Conservation (phyloP, 2,329 filamentous ascomycete genomes). For the Knufia petricola region DNA sequence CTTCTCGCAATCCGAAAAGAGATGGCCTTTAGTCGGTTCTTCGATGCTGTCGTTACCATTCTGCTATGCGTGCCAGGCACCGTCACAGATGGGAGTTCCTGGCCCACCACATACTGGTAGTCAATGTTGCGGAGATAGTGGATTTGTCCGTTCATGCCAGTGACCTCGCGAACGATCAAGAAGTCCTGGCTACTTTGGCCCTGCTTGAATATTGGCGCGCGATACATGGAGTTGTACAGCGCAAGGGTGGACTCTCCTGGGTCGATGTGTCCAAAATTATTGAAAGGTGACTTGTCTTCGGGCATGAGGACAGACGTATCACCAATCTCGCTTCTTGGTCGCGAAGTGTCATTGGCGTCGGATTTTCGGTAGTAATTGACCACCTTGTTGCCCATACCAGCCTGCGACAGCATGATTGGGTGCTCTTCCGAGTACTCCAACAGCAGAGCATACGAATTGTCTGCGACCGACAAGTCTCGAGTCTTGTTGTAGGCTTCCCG, state of each 20-base stretch:
- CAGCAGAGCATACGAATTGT: constrained; percentile 79
- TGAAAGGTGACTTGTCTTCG: constrained; percentile 92
- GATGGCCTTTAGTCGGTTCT: constrained; percentile 94
- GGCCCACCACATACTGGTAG: constrained; percentile 81
- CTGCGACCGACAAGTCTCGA: constrained; percentile 73
- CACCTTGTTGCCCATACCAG: constrained; percentile 91
- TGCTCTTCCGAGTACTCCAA: constrained; percentile 95
- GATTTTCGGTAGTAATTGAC: constrained; percentile 95
- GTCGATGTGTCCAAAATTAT: constrained; percentile 86
- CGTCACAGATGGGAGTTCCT: constrained; percentile 84
- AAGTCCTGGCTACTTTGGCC: constrained; percentile 71
- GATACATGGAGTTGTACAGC: constrained; percentile 89
- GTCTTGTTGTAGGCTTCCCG: constrained; percentile 71
- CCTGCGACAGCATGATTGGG: constrained; percentile 84
- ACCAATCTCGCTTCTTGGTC: constrained; percentile 74
- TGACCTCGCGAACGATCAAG: constrained; percentile 71
- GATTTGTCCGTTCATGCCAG: constrained; percentile 62
- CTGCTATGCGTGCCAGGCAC: constrained; percentile 88
- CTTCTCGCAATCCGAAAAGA: constrained; percentile 80
- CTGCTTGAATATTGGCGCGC: constrained; percentile 88
- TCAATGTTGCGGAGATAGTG: constrained; percentile 87
- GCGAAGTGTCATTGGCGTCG: constrained; percentile 63
- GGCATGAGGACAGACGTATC: constrained; percentile 81
- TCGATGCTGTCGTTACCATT: constrained; percentile 92
- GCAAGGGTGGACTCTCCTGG: constrained; percentile 84